Percentiles rank a stretch among this genome's conserved stretches.
phyloP scores from a whole-genome alignment of 768 basidiomycete species.

The Mycena maculata region DNA sequence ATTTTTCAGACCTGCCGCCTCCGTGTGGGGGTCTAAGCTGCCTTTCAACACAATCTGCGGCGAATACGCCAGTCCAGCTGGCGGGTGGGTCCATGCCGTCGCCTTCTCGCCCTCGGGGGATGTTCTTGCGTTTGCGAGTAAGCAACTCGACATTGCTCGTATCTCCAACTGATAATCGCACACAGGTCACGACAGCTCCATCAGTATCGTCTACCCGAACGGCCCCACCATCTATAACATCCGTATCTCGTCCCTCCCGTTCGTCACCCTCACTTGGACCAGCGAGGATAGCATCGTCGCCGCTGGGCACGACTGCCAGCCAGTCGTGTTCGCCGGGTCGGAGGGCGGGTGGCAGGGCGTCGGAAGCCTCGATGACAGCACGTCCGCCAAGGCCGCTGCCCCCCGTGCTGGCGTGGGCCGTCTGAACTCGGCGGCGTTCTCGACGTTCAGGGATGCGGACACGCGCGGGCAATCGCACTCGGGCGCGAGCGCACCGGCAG shows the following conservation, averaged over 20 bases:
- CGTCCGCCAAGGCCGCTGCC: constrained; percentile 55
- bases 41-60: constrained; percentile 99
- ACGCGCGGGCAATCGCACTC: constrained; percentile 70
- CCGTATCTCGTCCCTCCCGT: constrained; percentile 81
- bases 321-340: constrained; percentile 84
- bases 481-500: constrained; percentile 40
- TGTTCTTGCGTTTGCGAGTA: constrained; percentile 91
- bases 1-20: constrained; percentile 72
- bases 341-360: constrained; percentile 81
- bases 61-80: constrained; percentile 88
- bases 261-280: constrained; percentile 88
- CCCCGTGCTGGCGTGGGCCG: constrained; percentile 70
- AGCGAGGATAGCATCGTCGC: constrained; percentile 86
- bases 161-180: constrained; percentile 3
- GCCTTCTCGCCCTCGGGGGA: constrained; percentile 98
- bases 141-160: constrained; percentile 45
- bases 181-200: constrained; percentile 92
- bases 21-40: constrained; percentile 97
- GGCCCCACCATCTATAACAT: constrained; percentile 80
- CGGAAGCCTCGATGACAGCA: constrained; percentile 89
- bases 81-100: constrained; percentile 97
- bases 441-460: constrained; percentile 93
- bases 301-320: constrained; percentile 98
- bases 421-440: constrained; percentile 93
- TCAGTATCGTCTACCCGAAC: constrained; percentile 92